Conservation (phyloP, 2,329 filamentous ascomycete genomes). For the Colletotrichum lupini region DNA sequence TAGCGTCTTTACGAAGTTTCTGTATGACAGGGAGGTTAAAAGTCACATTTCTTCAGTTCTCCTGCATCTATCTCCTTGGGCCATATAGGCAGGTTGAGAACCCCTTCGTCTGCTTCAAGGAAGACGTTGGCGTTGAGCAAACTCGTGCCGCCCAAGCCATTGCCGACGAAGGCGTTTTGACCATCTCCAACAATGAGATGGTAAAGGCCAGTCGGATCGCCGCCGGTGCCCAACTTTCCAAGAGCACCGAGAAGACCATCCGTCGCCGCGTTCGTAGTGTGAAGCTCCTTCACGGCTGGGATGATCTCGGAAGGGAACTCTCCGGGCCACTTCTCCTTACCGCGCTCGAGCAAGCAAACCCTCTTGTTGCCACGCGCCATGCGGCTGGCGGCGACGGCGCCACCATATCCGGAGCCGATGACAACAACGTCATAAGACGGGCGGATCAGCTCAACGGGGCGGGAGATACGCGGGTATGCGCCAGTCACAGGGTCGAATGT, state of each 20-base stretch:
- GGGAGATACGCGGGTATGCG: constrained; percentile 48
- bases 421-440: constrained; percentile 58
- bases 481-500: constrained; percentile 25
- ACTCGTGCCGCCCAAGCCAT: constrained; percentile 71
- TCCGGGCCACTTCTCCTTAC: constrained; percentile 57
- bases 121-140: constrained; percentile 77
- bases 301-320: constrained; percentile 51
- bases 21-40: too few species aligned
- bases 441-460: constrained; percentile 49
- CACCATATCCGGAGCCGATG: constrained; percentile 61
- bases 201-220: constrained; percentile 54
- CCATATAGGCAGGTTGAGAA: constrained; percentile 66
- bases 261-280: constrained; percentile 40
- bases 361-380: constrained; percentile 49
- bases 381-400: constrained; percentile 58
- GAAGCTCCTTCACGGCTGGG: constrained; percentile 47
- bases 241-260: constrained; percentile 48
- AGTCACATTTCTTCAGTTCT: constrained; percentile 61
- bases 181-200: constrained; percentile 56
- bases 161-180: constrained; percentile 54
- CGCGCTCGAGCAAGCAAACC: constrained; percentile 58
- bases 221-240: constrained; percentile 41
- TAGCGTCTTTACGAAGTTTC: not conserved
- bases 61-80: constrained; percentile 63
- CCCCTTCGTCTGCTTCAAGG: constrained; percentile 65